Conservation (phyloP, 1,284 basidiomycete species). For the Cryptococcus hybrid region DNA sequence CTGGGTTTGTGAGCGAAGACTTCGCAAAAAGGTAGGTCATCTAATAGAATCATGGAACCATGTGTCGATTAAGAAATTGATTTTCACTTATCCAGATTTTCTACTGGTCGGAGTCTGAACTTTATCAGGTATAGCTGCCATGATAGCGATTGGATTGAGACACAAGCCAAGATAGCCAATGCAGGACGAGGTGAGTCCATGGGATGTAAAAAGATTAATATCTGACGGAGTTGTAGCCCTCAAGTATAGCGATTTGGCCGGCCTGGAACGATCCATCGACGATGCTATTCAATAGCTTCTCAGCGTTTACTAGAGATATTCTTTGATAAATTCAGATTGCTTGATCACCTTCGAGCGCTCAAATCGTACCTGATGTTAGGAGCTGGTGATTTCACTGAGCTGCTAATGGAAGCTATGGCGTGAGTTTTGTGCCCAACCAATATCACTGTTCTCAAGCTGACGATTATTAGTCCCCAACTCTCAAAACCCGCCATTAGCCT, state of each 20-base stretch:
- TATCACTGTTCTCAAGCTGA: background rate
- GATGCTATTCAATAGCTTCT: slow-evolving; percentile 89
- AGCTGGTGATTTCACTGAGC: slow-evolving; percentile 93
- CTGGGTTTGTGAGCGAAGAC: slow-evolving; percentile 91
- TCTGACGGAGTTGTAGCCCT: slow-evolving; percentile 57
- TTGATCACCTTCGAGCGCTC: slow-evolving; percentile 86
- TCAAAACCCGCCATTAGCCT: slow-evolving; percentile 86
- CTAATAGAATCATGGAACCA: background rate
- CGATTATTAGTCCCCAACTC: slow-evolving; percentile 66
- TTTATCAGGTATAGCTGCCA: slow-evolving; percentile 97
- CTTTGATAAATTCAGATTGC: slow-evolving; percentile 88
- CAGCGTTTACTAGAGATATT: slow-evolving; percentile 92
- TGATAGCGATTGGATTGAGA: slow-evolving; percentile 93
- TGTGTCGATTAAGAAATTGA: background rate
- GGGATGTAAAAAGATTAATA: background rate
- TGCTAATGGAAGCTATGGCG: slow-evolving; percentile 89
- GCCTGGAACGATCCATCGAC: slow-evolving; percentile 92
- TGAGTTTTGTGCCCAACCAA: slow-evolving; percentile 46
- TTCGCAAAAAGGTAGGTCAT: slow-evolving; percentile 82
- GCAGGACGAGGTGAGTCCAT: slow-evolving; percentile 68
- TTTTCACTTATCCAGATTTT: slow-evolving; percentile 68
- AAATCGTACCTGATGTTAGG: slow-evolving; percentile 92
- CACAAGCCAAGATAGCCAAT: slow-evolving; percentile 77
- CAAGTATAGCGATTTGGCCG: slow-evolving; percentile 90
- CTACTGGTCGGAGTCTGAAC: slow-evolving; percentile 96